Evolutionary conservation across 73 alveolate genomes (phyloP).

Genomic region (Blepharisma stoltei): DNA sequence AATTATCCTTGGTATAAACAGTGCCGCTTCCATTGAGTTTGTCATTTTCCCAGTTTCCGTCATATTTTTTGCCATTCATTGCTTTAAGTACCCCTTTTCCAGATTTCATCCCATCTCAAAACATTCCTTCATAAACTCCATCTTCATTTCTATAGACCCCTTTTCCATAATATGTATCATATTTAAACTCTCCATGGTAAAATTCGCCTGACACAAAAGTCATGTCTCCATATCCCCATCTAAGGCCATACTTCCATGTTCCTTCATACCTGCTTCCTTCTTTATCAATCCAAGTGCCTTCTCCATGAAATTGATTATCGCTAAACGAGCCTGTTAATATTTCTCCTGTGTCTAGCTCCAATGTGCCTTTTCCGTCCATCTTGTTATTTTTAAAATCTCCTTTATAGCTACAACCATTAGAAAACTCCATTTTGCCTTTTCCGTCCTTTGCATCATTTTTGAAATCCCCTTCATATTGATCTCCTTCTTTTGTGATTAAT

Average conservation of each 20-base stretch:
- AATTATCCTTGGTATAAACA: neutral
- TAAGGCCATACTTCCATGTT: slow-evolving; percentile 32
- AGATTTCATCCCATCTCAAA: neutral
- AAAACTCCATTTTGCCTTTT: neutral
- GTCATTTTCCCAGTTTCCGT: slow-evolving; percentile 28
- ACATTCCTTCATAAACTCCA: slow-evolving; percentile 31
- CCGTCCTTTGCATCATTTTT: neutral
- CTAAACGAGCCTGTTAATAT: slow-evolving; percentile 73
- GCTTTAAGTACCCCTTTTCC: slow-evolving; percentile 18
- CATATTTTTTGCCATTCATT: slow-evolving; percentile 18
- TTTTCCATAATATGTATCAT: neutral
- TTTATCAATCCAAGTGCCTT: slow-evolving; percentile 71
- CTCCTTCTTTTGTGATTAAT: neutral
- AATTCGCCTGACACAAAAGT: neutral
- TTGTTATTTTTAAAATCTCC: slow-evolving; percentile 62
- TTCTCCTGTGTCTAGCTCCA: slow-evolving; percentile 44
- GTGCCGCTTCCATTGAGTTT: slow-evolving; percentile 24
- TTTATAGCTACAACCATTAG: slow-evolving; percentile 39
- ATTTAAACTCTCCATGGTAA: slow-evolving; percentile 25
- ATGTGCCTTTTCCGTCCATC: slow-evolving; percentile 64
- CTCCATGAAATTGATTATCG: slow-evolving; percentile 76
- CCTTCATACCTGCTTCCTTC: slow-evolving; percentile 51
- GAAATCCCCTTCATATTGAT: slow-evolving; percentile 25
- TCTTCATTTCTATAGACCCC: neutral
- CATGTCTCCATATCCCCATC: neutral